Conservation (phyloP, 768 basidiomycete species). For the Crepidotus variabilis region DNA sequence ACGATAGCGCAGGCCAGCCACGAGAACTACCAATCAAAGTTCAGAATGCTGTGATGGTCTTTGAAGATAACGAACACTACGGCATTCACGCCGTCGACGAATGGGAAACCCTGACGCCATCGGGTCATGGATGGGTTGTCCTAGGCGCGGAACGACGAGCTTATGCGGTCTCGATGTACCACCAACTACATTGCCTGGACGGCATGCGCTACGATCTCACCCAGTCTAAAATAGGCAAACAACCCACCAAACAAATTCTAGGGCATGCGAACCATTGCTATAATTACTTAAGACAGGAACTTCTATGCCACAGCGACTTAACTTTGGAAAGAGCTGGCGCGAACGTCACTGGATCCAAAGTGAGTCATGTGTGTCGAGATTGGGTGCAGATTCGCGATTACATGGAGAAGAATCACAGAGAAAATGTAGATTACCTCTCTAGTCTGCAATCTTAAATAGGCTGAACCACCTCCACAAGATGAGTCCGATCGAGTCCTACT, state of each 20-base stretch:
- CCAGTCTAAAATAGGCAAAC: background rate
- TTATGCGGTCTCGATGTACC: constrained; percentile 14
- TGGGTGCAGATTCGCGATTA: constrained; percentile 10
- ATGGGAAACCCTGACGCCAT: constrained; percentile 11
- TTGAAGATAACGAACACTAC: constrained; percentile 9
- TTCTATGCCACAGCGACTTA: constrained; percentile 11
- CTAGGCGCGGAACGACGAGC: constrained; percentile 3
- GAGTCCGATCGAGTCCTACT: too few species aligned
- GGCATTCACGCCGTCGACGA: constrained; percentile 10
- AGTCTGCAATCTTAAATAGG: too few species aligned
- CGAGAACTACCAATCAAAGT: background rate
- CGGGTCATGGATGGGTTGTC: constrained; percentile 10
- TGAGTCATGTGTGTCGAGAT: constrained; percentile 10
- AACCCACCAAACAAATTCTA: background rate
- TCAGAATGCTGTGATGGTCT: background rate
- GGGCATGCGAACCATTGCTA: constrained; percentile 7
- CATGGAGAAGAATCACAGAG: constrained; percentile 4
- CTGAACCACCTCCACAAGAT: too few species aligned
- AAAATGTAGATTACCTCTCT: too few species aligned
- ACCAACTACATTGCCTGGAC: constrained; percentile 15
- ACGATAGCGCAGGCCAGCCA: background rate
- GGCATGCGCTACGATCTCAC: constrained; percentile 13
- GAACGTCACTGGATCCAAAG: constrained; percentile 8
- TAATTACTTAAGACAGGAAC: constrained; percentile 10
- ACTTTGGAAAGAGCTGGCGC: constrained; percentile 9